Evolutionary conservation across 768 basidiomycete genomes (phyloP).

Genomic region (Gymnopilus dilepis): DNA sequence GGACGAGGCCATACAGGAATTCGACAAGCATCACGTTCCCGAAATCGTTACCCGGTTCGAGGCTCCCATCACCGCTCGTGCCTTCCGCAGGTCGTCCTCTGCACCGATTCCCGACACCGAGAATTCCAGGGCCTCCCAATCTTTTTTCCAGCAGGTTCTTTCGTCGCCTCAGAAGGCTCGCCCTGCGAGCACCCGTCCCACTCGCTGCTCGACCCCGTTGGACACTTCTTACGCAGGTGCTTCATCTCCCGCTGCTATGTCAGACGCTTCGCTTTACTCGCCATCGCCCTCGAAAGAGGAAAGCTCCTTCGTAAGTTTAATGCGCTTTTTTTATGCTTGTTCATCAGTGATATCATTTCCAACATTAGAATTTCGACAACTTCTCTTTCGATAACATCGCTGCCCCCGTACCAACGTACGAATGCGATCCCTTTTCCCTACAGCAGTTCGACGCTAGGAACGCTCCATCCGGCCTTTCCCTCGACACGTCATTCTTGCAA

Average conservation of each 20-base stretch:
- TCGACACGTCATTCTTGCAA: conserved; percentile 46
- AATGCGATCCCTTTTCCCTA: conserved; percentile 35
- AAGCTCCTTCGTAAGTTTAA: conserved; percentile 54
- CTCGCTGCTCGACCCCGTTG: conserved; percentile 31
- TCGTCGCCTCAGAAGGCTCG: conserved; percentile 34
- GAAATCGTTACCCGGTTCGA: conserved; percentile 79
- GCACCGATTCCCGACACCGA: conserved; percentile 53
- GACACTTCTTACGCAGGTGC: conserved; percentile 15
- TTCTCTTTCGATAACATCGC: conserved; percentile 51
- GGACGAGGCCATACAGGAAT: conserved; percentile 61
- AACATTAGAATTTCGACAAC: conserved; percentile 46
- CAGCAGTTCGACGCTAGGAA: conserved; percentile 19
- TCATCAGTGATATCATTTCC: not conserved
- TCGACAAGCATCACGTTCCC: conserved; percentile 61
- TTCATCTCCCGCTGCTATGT: conserved; percentile 20
- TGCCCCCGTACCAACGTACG: conserved; percentile 35
- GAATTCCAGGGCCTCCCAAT: conserved; percentile 34
- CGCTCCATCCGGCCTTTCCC: conserved; percentile 35
- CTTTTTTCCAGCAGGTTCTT: conserved; percentile 35
- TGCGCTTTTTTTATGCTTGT: not conserved
- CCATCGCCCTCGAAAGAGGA: conserved; percentile 45
- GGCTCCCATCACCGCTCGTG: conserved; percentile 74
- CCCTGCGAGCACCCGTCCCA: conserved; percentile 46
- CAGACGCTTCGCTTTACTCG: conserved; percentile 28
- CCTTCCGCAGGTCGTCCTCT: conserved; percentile 73